Base-by-base conservation (phyloP, 345 rosid genomes). In the Populus euphratica region DNA sequence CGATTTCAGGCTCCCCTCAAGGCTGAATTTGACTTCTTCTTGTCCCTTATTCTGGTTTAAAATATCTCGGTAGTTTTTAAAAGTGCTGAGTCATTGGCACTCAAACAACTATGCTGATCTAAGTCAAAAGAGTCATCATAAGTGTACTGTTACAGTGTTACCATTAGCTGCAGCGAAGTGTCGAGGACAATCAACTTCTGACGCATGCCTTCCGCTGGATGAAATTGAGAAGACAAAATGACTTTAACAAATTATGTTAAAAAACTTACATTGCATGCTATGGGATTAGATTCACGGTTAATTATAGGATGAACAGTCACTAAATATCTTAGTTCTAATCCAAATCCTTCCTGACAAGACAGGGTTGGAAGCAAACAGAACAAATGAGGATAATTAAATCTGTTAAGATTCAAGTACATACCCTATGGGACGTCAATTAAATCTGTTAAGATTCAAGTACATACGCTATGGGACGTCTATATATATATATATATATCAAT, bases 171-270 rank as follows among this genome's bases (percentile, higher is more conserved):
- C 70, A 96, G 83, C 29, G 85, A 91, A 72, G 78, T 83, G 78
- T 92, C 92, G 59, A 90, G 89, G 76, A 63, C 87, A 77, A 70
- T 81, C 85, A 92, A 76, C 90, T 89, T 93, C 88, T 88, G 89
- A 25, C 85, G 88, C 67, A 91, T 82, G 76, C 93, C 86, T 78
- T 90, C 95, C 86, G 84, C 98, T 96, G 95, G 80, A 88, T 59
- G 29, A 47, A 77, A 83, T 68, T 78, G 73, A 72, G 54, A 36
- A 72, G 33, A 80, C 64, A 63, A 16, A 38, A 44, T 23, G 35
- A 69, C 66, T 36, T 27, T 25, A 16, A 47, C 6, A 17, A 72
- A 27, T 23, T 2, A 49, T 29, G 16, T 25, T 35, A 35, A 0
- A 27, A 18, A 62, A 47, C 27, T 29, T 13, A 52, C 9, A 29